phyloP scores from a whole-genome alignment of 1,284 basidiomycete species.

The Uromyces viciae-fabae region DNA sequence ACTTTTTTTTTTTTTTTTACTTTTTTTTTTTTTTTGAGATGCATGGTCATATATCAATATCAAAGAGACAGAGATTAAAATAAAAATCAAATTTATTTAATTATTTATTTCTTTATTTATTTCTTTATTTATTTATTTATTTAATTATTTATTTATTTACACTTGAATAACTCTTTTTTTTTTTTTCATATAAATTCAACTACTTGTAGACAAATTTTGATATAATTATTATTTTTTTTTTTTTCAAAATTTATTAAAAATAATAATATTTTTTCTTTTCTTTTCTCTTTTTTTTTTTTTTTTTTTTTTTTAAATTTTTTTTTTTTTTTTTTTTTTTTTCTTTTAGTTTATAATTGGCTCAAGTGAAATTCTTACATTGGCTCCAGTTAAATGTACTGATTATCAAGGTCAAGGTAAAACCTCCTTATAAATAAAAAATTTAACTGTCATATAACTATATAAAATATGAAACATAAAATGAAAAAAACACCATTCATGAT shows the following conservation, averaged over 20 bases:
- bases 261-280: not conserved
- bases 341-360: not conserved
- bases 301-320: not conserved
- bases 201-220: not conserved
- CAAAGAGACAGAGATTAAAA: too few species aligned
- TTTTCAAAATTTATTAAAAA: not conserved
- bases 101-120: conserved; percentile 11
- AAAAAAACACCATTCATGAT: too few species aligned
- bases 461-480: too few species aligned
- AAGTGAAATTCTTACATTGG: not conserved
- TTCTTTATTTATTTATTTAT: conserved; percentile 16
- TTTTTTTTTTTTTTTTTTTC: not conserved
- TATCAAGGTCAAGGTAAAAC: too few species aligned
- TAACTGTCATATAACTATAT: too few species aligned
- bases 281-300: not conserved
- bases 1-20: conserved; percentile 1
- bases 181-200: not conserved
- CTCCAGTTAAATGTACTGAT: too few species aligned
- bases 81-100: too few species aligned
- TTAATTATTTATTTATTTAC: conserved; percentile 16
- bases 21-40: conserved; percentile 7
- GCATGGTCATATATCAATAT: too few species aligned
- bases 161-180: not conserved
- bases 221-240: not conserved
- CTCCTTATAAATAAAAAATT: too few species aligned